A percentile compares a stretch with the other conserved stretches of the same genome.
These are phyloP conservation scores for Phenoliferia sp. DNA, from an alignment of 1,284 basidiomycete species.

Conservation along the genomic window DNA sequence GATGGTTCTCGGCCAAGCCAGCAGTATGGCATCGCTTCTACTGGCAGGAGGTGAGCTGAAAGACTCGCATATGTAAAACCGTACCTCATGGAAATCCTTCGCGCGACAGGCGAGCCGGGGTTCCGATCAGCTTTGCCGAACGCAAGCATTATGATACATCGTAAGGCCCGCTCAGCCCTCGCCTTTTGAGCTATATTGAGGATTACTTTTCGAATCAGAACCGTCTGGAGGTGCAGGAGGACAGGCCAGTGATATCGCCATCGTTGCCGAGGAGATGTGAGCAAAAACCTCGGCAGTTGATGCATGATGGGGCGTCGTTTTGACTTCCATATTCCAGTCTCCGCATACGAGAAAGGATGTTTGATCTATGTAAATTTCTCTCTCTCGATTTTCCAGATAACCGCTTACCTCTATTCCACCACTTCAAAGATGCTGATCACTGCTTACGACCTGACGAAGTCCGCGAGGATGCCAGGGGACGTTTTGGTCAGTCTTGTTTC, in stretches of 20 bases:
- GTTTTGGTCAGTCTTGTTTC: not conserved
- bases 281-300: not conserved
- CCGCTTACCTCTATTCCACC: not conserved
- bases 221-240: conserved; percentile 89
- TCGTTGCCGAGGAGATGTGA: conserved; percentile 82
- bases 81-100: not conserved
- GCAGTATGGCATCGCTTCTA: conserved; percentile 86
- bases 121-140: conserved; percentile 85
- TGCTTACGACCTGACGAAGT: not conserved
- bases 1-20: conserved; percentile 86
- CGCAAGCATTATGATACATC: conserved; percentile 93
- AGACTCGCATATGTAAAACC: not conserved
- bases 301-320: too few relatives aligned
- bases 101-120: conserved; percentile 61
- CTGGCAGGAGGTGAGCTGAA: conserved; percentile 62
- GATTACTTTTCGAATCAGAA: conserved; percentile 41
- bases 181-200: not conserved
- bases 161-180: not conserved
- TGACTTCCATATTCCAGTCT: not conserved
- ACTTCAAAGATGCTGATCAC: not conserved
- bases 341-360: not conserved
- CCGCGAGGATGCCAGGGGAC: not conserved
- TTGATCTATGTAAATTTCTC: not conserved
- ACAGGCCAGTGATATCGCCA: conserved; percentile 88
- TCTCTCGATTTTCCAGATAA: not conserved